These are phyloP conservation scores for Claviceps monticola DNA, from an alignment of 2,329 filamentous ascomycete species.

Conservation along the genomic window DNA sequence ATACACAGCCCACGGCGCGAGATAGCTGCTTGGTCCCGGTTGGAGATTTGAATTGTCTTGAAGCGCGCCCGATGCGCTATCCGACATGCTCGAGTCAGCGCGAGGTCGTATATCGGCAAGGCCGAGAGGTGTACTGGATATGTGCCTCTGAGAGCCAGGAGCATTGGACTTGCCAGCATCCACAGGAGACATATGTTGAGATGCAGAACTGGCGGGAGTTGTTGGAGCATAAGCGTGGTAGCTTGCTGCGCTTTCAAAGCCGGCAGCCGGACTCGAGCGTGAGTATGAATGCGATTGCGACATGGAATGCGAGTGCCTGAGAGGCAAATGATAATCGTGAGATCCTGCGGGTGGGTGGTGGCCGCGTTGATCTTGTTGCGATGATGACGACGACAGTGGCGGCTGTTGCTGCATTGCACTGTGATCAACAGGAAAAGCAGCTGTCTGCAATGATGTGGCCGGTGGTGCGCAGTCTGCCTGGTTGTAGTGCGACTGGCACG, in stretches of 20 bases:
- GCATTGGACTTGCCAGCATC: conserved; percentile 39
- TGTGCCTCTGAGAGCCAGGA: conserved; percentile 43
- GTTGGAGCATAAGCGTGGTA: conserved; percentile 47
- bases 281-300: conserved; percentile 70
- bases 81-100: conserved; percentile 67
- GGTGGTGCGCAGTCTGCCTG: conserved; percentile 31
- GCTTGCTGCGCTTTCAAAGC: conserved; percentile 39
- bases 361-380: conserved; percentile 17
- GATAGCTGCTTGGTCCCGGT: conserved; percentile 75
- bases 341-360: conserved; percentile 26
- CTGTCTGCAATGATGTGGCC: conserved; percentile 27
- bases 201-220: conserved; percentile 46
- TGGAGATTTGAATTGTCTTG: conserved; percentile 54
- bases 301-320: conserved; percentile 50
- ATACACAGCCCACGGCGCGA: conserved; percentile 90
- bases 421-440: conserved; percentile 33
- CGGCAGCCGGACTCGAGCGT: conserved; percentile 62
- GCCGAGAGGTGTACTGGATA: conserved; percentile 77
- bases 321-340: conserved; percentile 46
- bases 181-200: conserved; percentile 51
- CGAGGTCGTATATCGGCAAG: conserved; percentile 83
- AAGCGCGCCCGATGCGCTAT: conserved; percentile 48
- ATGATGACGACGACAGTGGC: conserved; percentile 21
- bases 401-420: conserved; percentile 21
- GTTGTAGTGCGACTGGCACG: conserved; percentile 46